phyloP scores from a whole-genome alignment of 805 yeast genomes.

The Pichia cephalocereana region DNA sequence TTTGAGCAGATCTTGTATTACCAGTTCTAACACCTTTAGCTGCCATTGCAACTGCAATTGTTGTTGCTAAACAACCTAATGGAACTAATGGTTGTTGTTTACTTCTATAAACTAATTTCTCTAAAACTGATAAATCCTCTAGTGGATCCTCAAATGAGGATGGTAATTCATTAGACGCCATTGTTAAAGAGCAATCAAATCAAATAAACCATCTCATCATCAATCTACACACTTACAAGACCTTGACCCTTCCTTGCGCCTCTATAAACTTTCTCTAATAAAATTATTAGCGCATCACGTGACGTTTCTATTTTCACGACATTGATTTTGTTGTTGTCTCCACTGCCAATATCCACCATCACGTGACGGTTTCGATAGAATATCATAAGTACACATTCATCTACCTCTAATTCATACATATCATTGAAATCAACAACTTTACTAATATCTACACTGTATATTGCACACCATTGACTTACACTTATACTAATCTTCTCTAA shows the following conservation, averaged over 20 bases:
- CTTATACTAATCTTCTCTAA: slow-evolving; percentile 72
- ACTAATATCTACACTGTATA: slow-evolving; percentile 82
- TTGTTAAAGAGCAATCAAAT: slow-evolving; percentile 2
- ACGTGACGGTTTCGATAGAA: slow-evolving; percentile 88
- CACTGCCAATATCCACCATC: slow-evolving; percentile 99
- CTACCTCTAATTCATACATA: slow-evolving; percentile 63
- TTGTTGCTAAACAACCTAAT: slow-evolving; percentile 66
- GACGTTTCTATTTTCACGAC: slow-evolving; percentile 70
- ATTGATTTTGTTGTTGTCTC: slow-evolving; percentile 90
- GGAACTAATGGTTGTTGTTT: slow-evolving; percentile 90
- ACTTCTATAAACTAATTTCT: slow-evolving; percentile 51
- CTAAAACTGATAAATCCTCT: slow-evolving; percentile 41
- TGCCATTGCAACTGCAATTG: slow-evolving; percentile 73
- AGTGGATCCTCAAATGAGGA: slow-evolving; percentile 41
- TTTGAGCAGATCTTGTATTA: slow-evolving; percentile 66
- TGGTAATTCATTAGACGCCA: slow-evolving; percentile 35
- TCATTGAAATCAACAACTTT: slow-evolving; percentile 85
- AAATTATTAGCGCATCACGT: slow-evolving; percentile 39
- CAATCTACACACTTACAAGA: slow-evolving; percentile 42
- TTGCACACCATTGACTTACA: slow-evolving; percentile 77
- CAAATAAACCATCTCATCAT: too few relatives aligned
- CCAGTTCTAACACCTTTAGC: slow-evolving; percentile 69
- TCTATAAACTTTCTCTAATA: slow-evolving; percentile 78
- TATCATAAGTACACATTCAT: slow-evolving; percentile 89
- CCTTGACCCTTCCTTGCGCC: slow-evolving; percentile 94